Evolutionary conservation across 345 rosid genomes (phyloP).

Genomic region (Hibiscus mutabilis): DNA sequence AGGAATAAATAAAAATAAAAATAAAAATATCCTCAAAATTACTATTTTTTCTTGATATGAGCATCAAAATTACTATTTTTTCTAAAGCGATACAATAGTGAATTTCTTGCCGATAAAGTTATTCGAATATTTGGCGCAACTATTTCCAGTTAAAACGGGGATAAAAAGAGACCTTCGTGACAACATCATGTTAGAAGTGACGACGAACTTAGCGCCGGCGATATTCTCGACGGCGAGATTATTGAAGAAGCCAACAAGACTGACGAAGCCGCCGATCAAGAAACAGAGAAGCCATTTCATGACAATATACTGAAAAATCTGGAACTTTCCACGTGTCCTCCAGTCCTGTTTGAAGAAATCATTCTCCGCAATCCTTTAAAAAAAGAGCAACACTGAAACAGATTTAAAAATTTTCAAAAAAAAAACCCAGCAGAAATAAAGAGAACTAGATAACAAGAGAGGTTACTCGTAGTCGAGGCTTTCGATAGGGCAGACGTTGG

Average conservation of each 20-base stretch:
- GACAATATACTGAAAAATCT: slow-evolving; percentile 65
- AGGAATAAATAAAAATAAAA: neutral
- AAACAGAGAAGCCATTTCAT: slow-evolving; percentile 86
- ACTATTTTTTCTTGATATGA: neutral
- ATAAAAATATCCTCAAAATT: neutral
- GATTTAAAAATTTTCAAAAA: neutral
- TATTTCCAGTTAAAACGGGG: neutral
- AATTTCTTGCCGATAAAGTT: neutral
- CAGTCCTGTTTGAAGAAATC: slow-evolving; percentile 90
- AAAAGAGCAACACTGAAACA: neutral
- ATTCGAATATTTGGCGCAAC: neutral
- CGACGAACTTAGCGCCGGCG: slow-evolving; percentile 74
- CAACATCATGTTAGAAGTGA: slow-evolving; percentile 90
- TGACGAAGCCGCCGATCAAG: slow-evolving; percentile 54
- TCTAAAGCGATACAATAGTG: neutral
- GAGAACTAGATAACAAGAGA: neutral
- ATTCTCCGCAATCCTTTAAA: slow-evolving; percentile 64
- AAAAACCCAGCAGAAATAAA: neutral
- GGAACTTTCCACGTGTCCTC: slow-evolving; percentile 57
- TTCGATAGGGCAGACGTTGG: slow-evolving; percentile 72
- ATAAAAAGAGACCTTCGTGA: slow-evolving; percentile 31
- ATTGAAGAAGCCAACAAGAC: slow-evolving; percentile 66
- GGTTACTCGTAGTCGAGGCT: slow-evolving; percentile 89
- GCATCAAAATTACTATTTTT: no score
- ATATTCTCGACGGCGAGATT: slow-evolving; percentile 94